Evolutionary conservation across 768 basidiomycete genomes (phyloP), one percentile per base, ranked within the genome.

Genomic region (Udeniomyces megalosporus): DNA sequence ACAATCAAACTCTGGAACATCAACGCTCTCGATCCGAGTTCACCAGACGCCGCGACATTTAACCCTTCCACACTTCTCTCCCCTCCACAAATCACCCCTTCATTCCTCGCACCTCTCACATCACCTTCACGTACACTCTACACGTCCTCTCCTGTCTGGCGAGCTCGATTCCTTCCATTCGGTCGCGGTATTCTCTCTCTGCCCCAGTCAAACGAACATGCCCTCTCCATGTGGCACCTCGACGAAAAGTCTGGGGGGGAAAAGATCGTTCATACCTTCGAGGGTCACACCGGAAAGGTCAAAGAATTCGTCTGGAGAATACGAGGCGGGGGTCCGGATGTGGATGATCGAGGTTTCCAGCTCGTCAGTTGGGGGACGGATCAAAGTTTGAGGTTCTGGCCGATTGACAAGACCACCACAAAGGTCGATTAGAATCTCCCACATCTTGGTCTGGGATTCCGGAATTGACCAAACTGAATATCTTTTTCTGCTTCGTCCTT

Each of bases 291-390:
- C 15, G 63, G 51, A 50, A 65, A 65, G 53, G 93, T 97, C 22
- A 95, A 93, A 69, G 93, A 99, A 74, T 99, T 93, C 71, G 91
- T 99, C 1, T 99, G 95, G 95, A 77, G 95, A 64, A 81, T 78
- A 0, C 61, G 75, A 58, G 79, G 78, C 2, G 77, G 76, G 12
- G 72, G 78, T 69, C 80, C 84, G 2, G 79, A 78, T 5, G 68
- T 74, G 66, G 81, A 81, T 45, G 78, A 80, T 42, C 75, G 78
- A 1, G 78, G 78, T 55, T 81, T 81, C 66, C 81, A 82, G 62
- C 73, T 82, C 4, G 81, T 86, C 42, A 84, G 84, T 3, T 85
- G 84, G 84, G 88, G 88, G 1, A 92, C 90, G 71, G 95, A 97
- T 70, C 81, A 88, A 22, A 91, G 87, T 0, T 74, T 99, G 35